Evolutionary conservation across 495 filamentous ascomycete genomes (phyloP).

Genomic region (Tetracladium setigerum): DNA sequence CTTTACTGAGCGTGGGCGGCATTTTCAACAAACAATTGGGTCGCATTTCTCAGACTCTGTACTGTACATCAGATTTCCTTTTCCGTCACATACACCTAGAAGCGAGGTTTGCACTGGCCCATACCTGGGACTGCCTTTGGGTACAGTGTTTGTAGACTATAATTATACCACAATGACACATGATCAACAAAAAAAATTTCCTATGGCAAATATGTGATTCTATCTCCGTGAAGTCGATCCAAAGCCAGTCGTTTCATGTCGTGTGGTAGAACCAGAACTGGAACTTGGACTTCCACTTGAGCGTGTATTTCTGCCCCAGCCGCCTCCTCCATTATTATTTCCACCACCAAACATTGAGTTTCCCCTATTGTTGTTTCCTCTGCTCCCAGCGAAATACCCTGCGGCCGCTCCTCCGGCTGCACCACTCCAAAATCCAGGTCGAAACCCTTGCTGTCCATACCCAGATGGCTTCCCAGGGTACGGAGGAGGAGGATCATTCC

Average conservation of each 20-base stretch:
- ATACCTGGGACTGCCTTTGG: slow-evolving; percentile 4
- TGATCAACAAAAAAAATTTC: neutral
- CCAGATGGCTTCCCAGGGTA: slow-evolving; percentile 37
- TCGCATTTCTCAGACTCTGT: slow-evolving; percentile 1
- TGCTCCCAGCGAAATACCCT: slow-evolving; percentile 47
- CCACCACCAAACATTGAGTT: slow-evolving; percentile 26
- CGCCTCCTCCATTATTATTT: slow-evolving; percentile 45
- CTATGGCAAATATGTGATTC: neutral
- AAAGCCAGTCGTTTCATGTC: slow-evolving; percentile 80
- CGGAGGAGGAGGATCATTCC: slow-evolving; percentile 51
- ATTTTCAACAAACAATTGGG: neutral
- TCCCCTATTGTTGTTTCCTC: slow-evolving; percentile 22
- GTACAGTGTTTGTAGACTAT: slow-evolving; percentile 11
- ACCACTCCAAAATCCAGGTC: slow-evolving; percentile 86
- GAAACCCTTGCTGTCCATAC: slow-evolving; percentile 46
- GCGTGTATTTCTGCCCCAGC: slow-evolving; percentile 30
- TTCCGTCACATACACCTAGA: neutral
- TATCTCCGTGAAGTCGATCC: slow-evolving; percentile 78
- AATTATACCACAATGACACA: no score
- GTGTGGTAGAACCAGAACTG: slow-evolving; percentile 37
- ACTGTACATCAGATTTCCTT: slow-evolving; percentile 13
- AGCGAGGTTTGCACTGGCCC: neutral
- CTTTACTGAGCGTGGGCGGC: no score
- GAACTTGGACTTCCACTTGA: slow-evolving; percentile 32
- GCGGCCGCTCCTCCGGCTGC: slow-evolving; percentile 63